Conservation (phyloP, 768 basidiomycete species). For the Gelatoporia subvermispora region DNA sequence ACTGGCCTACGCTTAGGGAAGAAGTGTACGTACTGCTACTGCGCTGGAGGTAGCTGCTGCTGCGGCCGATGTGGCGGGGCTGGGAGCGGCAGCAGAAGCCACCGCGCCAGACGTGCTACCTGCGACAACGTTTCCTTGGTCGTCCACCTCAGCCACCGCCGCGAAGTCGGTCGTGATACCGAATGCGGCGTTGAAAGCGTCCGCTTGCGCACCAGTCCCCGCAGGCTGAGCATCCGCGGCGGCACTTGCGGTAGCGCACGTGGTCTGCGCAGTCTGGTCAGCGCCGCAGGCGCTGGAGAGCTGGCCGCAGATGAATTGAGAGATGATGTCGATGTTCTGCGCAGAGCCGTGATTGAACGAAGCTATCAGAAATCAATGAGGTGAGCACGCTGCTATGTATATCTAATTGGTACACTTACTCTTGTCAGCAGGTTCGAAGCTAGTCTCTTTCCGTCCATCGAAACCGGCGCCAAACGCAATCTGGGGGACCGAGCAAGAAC, state of each 20-base stretch:
- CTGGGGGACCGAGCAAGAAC: conserved; percentile 48
- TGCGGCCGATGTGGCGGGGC: too few species aligned
- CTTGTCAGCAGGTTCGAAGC: conserved; percentile 47
- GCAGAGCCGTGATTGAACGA: conserved; percentile 29
- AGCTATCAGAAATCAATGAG: too few species aligned
- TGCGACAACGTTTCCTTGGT: conserved; percentile 38
- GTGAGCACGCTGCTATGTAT: too few species aligned
- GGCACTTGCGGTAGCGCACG: conserved; percentile 35
- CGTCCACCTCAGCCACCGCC: conserved; percentile 30
- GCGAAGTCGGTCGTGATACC: conserved; percentile 29
- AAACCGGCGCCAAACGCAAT: conserved; percentile 52
- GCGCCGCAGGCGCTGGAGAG: conserved; percentile 46
- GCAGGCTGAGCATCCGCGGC: conserved; percentile 38
- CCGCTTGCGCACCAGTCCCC: conserved; percentile 27
- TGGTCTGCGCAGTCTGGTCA: conserved; percentile 40
- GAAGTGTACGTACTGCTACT: not conserved
- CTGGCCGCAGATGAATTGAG: conserved; percentile 47
- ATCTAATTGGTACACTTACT: too few species aligned
- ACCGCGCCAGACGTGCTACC: conserved; percentile 16
- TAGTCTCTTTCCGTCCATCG: conserved; percentile 48
- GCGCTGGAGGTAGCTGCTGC: conserved; percentile 9
- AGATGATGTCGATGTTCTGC: conserved; percentile 49
- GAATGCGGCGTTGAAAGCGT: conserved; percentile 19
- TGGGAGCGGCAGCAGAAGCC: conserved; percentile 12
- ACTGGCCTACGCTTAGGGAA: not conserved